Evolutionary conservation across 306 rosid genomes (phyloP), one percentile per base, ranked within the genome.

Genomic region (Rosa lucieae): DNA sequence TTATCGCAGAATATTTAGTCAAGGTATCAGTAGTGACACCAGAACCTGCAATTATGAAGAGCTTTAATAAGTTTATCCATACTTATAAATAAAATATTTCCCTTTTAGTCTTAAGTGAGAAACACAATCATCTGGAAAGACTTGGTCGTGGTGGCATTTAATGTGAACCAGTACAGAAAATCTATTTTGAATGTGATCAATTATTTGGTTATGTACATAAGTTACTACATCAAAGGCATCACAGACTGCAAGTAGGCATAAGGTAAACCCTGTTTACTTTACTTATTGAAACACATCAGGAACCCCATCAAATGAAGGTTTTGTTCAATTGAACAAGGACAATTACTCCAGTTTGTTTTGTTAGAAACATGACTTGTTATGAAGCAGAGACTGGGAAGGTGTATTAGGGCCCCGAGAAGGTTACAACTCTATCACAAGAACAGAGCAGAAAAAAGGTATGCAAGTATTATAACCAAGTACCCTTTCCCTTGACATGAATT

Each of bases 11-110:
- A 81, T 93, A 96, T 74, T 89, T 87, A 73, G 99, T 93, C 99
- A 97, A 93, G 67, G 91, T 90, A 84, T 96, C 99, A 62, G 98
- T 93, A 73, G 97, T 91, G 72, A 96, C 89, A 75, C 99, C 99
- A 89, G 99, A 91, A 77, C 91, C 99, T 96, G 90, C 85, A 87
- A 62, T 79, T 44, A 74, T 8, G 48, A 78, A 83, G 43, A 80
- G 42, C 77, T 78, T 59, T 51, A 35, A 29, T 77, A 5, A 75
- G 56, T 61, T 43, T 23, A 52, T 12, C 53, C 75, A 69, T 52
- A 44, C 76, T 18, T n/a, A 10, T 5, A 3, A 77, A 81, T 42
- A 73, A 72, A 46, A 66, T 35, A 83, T 53, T 73, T 71, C 29
- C 14, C 71, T 15, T 32, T 8, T 47, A 52, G 5, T 52, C 76